Evolutionary conservation across 306 rosid genomes (phyloP).

Genomic region (Malus sylvestris): DNA sequence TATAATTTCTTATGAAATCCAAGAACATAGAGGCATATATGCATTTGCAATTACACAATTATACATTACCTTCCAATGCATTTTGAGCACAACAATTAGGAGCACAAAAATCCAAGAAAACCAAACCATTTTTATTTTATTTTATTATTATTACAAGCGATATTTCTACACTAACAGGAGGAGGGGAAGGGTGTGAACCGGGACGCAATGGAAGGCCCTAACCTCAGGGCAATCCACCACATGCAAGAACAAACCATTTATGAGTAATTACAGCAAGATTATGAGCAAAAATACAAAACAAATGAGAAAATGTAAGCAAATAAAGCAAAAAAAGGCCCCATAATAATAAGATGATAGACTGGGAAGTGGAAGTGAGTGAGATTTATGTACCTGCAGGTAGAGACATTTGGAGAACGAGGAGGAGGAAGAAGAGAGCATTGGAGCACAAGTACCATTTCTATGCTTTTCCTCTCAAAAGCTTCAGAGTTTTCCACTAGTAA

Average conservation of each 20-base stretch:
- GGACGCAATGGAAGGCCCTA: too few species aligned
- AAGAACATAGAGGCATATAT: too few species aligned
- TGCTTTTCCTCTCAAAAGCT: slow-evolving; percentile 11
- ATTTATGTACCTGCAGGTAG: slow-evolving; percentile 32
- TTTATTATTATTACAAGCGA: neutral
- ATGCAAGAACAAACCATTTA: neutral
- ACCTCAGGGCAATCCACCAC: too few species aligned
- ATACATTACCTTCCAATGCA: neutral
- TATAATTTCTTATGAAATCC: neutral
- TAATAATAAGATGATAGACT: neutral
- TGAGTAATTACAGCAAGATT: neutral
- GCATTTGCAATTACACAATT: too few species aligned
- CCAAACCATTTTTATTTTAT: neutral
- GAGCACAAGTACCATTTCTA: slow-evolving; percentile 51
- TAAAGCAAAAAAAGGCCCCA: neutral
- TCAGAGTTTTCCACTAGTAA: neutral
- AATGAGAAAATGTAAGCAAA: neutral
- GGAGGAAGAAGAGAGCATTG: slow-evolving; percentile 45
- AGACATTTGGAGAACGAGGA: slow-evolving; percentile 24
- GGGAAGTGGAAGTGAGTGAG: neutral
- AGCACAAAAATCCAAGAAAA: neutral
- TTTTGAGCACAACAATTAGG: neutral
- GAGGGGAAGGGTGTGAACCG: too few species aligned
- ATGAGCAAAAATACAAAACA: neutral
- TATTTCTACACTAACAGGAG: too few species aligned